Conservation (phyloP, 495 filamentous ascomycete genomes). For the Haplographium delicatum region DNA sequence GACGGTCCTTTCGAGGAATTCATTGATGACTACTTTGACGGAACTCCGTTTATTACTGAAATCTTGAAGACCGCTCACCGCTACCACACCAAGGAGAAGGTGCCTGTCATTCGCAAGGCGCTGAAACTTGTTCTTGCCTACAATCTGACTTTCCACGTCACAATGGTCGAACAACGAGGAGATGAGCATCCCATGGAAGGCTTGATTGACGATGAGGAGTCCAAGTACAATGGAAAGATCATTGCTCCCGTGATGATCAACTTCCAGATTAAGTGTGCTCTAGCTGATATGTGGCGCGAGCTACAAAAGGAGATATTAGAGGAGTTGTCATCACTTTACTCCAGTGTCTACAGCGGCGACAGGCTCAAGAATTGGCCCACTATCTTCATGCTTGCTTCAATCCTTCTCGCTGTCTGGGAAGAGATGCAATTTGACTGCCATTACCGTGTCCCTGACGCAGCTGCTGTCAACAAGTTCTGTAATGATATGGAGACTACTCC, state of each 20-base stretch:
- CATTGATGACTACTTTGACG: conserved; percentile 90
- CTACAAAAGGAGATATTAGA: conserved; percentile 90
- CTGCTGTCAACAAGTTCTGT: conserved; percentile 86
- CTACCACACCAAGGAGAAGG: conserved; percentile 76
- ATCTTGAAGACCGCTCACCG: conserved; percentile 91
- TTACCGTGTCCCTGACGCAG: conserved; percentile 78
- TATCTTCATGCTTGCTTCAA: conserved; percentile 89
- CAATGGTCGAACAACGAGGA: conserved; percentile 82
- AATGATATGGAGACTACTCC: conserved; percentile 89
- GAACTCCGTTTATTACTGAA: conserved; percentile 85
- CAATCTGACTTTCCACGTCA: conserved; percentile 87
- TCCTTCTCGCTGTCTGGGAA: conserved; percentile 89
- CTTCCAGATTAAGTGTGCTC: conserved; percentile 92
- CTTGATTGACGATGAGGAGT: conserved; percentile 70
- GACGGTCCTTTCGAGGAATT: conserved; percentile 85
- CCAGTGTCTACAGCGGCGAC: conserved; percentile 88
- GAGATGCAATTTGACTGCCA: conserved; percentile 97
- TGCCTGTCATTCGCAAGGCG: conserved; percentile 83
- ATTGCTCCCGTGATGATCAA: conserved; percentile 96
- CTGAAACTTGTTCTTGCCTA: conserved; percentile 89
- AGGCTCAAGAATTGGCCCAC: conserved; percentile 96
- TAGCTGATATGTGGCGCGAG: conserved; percentile 95
- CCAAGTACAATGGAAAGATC: conserved; percentile 79
- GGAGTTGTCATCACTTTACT: conserved; percentile 84
- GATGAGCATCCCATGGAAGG: conserved; percentile 72